Percentiles rank a stretch among this genome's conserved stretches.
Conservation (phyloP, 768 basidiomycete genomes). For the Amanita subjunquillea region DNA sequence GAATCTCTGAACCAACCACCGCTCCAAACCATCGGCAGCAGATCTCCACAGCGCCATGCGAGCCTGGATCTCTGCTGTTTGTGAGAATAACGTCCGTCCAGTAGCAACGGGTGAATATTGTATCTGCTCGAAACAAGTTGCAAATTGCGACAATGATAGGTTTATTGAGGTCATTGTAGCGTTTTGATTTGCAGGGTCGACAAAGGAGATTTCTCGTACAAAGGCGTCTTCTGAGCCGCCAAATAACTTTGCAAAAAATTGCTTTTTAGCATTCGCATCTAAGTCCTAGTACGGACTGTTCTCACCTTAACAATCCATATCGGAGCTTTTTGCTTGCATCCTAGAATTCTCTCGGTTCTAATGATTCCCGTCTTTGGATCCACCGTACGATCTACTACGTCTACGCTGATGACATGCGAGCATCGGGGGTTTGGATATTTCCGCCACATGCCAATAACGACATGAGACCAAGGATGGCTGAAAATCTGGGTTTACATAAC, state of each 20-base stretch:
- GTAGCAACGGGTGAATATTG: constrained; percentile 66
- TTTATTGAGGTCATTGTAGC: constrained; percentile 88
- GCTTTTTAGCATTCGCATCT: background rate
- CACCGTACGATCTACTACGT: constrained; percentile 77
- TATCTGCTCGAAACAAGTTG: constrained; percentile 86
- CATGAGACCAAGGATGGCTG: constrained; percentile 87
- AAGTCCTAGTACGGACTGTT: background rate
- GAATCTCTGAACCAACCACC: constrained; percentile 81
- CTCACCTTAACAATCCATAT: constrained; percentile 88
- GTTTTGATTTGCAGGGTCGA: constrained; percentile 73
- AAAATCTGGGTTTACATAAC: constrained; percentile 4
- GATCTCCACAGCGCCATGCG: constrained; percentile 73
- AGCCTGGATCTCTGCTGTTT: constrained; percentile 89
- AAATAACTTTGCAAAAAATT: constrained; percentile 49
- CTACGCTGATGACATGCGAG: constrained; percentile 79
- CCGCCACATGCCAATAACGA: constrained; percentile 87
- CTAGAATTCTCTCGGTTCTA: constrained; percentile 82
- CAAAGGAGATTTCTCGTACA: constrained; percentile 88
- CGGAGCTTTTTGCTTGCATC: constrained; percentile 89
- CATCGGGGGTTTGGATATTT: constrained; percentile 95
- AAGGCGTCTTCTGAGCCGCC: constrained; percentile 92
- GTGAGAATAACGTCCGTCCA: constrained; percentile 62
- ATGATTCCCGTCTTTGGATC: constrained; percentile 82
- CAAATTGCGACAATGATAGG: constrained; percentile 90
- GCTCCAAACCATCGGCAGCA: constrained; percentile 76